phyloP scores from a whole-genome alignment of 176 grass and related monocot genomes.

The Lolium multiflorum region DNA sequence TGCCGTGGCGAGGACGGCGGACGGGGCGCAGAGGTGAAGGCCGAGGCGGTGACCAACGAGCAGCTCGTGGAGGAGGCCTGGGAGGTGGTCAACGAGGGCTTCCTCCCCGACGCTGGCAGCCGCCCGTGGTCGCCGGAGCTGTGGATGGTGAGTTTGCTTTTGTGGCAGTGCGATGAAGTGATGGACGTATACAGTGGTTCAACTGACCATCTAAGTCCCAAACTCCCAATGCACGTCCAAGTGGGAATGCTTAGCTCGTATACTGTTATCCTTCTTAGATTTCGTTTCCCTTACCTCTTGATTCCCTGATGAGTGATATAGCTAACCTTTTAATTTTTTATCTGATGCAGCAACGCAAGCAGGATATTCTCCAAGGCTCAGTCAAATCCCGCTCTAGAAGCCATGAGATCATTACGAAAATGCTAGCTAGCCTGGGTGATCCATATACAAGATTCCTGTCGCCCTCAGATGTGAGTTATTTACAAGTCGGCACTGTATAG shows the following conservation, averaged over 20 bases:
- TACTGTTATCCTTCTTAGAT: background rate
- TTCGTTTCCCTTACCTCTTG: conserved; percentile 2
- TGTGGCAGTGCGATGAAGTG: background rate
- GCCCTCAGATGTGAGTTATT: conserved; percentile 71
- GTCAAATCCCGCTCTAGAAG: conserved; percentile 82
- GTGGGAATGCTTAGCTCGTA: background rate
- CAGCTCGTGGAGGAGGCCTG: conserved; percentile 90
- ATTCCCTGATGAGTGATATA: conserved; percentile 8
- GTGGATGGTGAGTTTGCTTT: conserved; percentile 61
- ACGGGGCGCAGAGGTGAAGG: conserved; percentile 41
- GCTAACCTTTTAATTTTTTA: conserved; percentile 27
- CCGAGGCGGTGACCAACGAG: conserved; percentile 69
- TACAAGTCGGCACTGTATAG: background rate
- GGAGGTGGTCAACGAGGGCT: conserved; percentile 91
- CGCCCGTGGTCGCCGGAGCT: conserved; percentile 79
- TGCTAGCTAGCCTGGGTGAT: conserved; percentile 89
- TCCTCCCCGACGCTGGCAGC: conserved; percentile 66
- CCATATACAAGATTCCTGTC: conserved; percentile 91
- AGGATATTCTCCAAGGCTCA: conserved; percentile 70
- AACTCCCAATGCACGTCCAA: background rate
- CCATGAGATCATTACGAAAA: conserved; percentile 81
- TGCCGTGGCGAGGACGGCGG: conserved; percentile 26
- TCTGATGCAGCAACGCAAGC: conserved; percentile 74
- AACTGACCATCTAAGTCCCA: background rate
- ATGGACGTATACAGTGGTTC: background rate